Percentiles rank a stretch among this genome's conserved stretches.
These are phyloP conservation scores for Phytophthora lateralis DNA, from an alignment of 352 stramenopile species.

Conservation along the genomic window DNA sequence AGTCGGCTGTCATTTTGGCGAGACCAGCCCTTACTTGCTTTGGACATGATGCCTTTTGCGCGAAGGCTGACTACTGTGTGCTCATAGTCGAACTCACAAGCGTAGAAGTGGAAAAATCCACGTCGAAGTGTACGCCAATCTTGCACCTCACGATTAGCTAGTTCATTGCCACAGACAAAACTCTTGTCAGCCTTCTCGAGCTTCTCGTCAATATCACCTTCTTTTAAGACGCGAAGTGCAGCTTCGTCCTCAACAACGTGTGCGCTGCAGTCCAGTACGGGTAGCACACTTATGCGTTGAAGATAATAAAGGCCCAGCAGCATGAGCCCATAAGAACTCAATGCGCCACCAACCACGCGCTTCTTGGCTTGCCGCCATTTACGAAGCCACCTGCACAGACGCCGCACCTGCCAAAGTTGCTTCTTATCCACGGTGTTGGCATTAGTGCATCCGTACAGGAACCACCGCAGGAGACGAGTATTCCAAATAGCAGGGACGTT, in stretches of 20 bases:
- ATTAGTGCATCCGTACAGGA: slow-evolving; percentile 29
- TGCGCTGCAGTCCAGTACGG: slow-evolving; percentile 49
- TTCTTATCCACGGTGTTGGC: slow-evolving; percentile 2
- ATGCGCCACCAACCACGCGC: slow-evolving; percentile 33
- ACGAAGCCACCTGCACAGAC: slow-evolving; percentile 62
- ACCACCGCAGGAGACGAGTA: slow-evolving; percentile 54
- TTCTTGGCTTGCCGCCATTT: slow-evolving; percentile 47
- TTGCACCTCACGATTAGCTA: slow-evolving; percentile 2
- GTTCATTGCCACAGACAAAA: slow-evolving; percentile 12
- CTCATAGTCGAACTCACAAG: slow-evolving; percentile 74
- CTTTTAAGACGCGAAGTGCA: slow-evolving; percentile 26
- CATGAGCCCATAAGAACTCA: slow-evolving; percentile 78
- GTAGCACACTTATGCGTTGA: slow-evolving; percentile 50
- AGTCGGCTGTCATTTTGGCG: slow-evolving; percentile 42
- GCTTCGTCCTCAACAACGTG: slow-evolving; percentile 25
- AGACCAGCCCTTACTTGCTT: slow-evolving; percentile 56
- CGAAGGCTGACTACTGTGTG: slow-evolving; percentile 69
- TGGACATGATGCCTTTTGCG: slow-evolving; percentile 29
- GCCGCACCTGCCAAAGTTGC: slow-evolving; percentile 26
- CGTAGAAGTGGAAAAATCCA: slow-evolving; percentile 81
- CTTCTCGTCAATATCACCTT: slow-evolving; percentile 24
- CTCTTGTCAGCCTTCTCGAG: slow-evolving; percentile 27
- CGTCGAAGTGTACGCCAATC: slow-evolving; percentile 46
- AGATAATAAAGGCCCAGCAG: slow-evolving; percentile 77
- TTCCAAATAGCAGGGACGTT: slow-evolving; percentile 86